phyloP scores from a whole-genome alignment of 345 rosid species.

The Bretschneidera sinensis region DNA sequence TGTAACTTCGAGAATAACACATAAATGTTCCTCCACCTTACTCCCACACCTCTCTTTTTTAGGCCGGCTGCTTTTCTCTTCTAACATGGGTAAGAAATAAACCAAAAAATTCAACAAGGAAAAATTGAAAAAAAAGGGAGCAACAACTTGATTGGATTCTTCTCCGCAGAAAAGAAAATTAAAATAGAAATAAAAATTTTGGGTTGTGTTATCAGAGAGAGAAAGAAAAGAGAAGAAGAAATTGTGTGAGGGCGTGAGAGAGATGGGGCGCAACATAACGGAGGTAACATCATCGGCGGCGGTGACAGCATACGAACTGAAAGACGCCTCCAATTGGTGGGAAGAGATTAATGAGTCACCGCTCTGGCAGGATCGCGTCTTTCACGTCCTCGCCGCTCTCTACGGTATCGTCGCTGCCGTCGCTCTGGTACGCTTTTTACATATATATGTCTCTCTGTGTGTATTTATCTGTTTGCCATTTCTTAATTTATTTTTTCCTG shows the following conservation, averaged over 20 bases:
- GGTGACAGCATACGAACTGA: constrained; percentile 34
- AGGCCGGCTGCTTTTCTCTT: no score
- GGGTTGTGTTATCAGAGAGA: background rate
- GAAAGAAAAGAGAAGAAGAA: background rate
- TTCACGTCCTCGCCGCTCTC: constrained; percentile 59
- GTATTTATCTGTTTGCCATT: background rate
- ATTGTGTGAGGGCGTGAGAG: background rate
- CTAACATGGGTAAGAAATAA: no score
- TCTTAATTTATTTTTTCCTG: background rate
- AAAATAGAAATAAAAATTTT: background rate
- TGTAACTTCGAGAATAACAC: no score
- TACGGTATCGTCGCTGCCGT: constrained; percentile 66
- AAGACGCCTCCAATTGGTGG: constrained; percentile 71
- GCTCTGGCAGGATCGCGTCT: constrained; percentile 85
- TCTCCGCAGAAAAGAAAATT: background rate
- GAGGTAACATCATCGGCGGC: constrained; percentile 25
- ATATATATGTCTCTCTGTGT: background rate
- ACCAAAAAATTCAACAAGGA: no score
- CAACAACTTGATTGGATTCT: background rate
- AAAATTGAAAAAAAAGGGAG: no score
- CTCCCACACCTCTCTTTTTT: no score
- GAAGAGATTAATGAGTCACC: constrained; percentile 52
- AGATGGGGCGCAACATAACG: constrained; percentile 27
- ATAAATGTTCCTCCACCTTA: no score
- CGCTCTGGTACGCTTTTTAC: constrained; percentile 46